Conservation (phyloP, 129 eudicot species). For the Gnaphalium uliginosum region DNA sequence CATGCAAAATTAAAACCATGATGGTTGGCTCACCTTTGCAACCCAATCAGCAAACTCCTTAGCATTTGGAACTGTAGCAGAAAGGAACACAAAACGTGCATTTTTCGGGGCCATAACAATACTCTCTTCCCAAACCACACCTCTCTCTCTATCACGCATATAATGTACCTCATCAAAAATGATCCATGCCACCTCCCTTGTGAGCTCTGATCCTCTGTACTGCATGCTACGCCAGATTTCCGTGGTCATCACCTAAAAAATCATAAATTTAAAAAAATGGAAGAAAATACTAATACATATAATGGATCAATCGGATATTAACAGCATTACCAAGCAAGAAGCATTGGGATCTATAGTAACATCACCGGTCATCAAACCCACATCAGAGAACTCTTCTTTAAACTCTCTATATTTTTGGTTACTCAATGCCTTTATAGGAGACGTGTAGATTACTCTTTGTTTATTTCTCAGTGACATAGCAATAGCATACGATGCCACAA, state of each 20-base stretch:
- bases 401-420: constrained; percentile 95
- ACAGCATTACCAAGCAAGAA: constrained; percentile 82
- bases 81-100: constrained; percentile 86
- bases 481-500: constrained; percentile 87
- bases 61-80: constrained; percentile 98
- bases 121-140: constrained; percentile 99
- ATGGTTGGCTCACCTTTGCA: constrained; percentile 66
- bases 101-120: constrained; percentile 98
- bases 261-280: neutral
- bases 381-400: constrained; percentile 96
- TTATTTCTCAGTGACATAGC: constrained; percentile 86
- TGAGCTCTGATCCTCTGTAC: constrained; percentile 94
- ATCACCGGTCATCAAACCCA: constrained; percentile 99
- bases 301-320: neutral
- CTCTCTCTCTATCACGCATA: constrained; percentile 98
- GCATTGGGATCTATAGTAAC: constrained; percentile 96
- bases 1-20: neutral
- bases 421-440: constrained; percentile 98
- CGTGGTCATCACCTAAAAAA: constrained; percentile 92
- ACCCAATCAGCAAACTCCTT: constrained; percentile 99
- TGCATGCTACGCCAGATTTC: constrained; percentile 99
- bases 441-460: constrained; percentile 92
- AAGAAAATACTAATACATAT: neutral
- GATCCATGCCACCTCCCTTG: constrained; percentile 95
- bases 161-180: constrained; percentile 99